Conservation (phyloP, 371 early-diverging fungal species). For the Circinella umbellata region DNA sequence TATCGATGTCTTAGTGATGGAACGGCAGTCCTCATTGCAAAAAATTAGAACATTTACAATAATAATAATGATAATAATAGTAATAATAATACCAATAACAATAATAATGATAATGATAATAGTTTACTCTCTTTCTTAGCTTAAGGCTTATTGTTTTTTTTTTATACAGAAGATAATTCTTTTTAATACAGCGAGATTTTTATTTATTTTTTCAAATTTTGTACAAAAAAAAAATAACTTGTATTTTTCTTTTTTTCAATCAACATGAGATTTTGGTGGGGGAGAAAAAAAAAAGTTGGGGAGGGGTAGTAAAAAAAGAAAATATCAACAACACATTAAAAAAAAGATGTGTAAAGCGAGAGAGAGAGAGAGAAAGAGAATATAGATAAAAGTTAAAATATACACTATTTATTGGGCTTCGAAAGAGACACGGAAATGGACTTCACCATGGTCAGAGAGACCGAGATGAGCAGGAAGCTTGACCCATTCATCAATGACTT, state of each 20-base stretch:
- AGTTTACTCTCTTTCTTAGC: background rate
- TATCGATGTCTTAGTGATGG: slow-evolving; percentile 63
- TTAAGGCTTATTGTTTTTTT: background rate
- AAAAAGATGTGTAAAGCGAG: too few species aligned
- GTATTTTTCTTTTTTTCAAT: too few species aligned
- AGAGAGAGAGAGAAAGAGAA: too few species aligned
- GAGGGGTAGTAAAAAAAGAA: background rate
- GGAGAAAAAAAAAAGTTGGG: background rate
- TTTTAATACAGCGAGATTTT: background rate
- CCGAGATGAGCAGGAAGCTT: slow-evolving; percentile 35
- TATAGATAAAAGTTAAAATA: too few species aligned
- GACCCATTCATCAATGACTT: slow-evolving; percentile 37
- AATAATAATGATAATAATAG: background rate
- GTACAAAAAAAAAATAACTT: background rate
- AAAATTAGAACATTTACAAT: background rate
- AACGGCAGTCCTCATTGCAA: slow-evolving; percentile 46
- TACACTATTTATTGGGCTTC: slow-evolving; percentile 15
- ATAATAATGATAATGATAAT: background rate
- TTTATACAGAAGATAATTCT: too few species aligned
- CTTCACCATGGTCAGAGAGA: slow-evolving; percentile 34
- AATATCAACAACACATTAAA: too few species aligned
- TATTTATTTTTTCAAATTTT: slow-evolving; percentile 1
- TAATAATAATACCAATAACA: background rate
- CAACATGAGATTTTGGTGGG: background rate
- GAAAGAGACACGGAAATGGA: slow-evolving; percentile 29